Evolutionary conservation across 2,329 filamentous ascomycete species (phyloP).

Genomic region (Juglanconis juglandina): DNA sequence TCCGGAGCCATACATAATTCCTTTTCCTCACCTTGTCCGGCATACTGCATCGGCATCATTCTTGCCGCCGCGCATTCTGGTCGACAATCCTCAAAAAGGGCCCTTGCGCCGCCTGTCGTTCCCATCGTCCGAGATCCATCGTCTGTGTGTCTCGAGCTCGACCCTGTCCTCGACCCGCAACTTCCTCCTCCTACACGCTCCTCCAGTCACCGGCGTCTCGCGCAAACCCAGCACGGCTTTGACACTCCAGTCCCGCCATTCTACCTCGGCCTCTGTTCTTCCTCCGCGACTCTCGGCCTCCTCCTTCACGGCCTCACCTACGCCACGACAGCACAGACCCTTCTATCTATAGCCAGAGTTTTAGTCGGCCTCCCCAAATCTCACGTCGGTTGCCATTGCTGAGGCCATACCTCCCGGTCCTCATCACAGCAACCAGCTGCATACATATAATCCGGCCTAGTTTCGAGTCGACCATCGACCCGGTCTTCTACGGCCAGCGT

Average conservation of each 20-base stretch:
- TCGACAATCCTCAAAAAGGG: slow-evolving; percentile 17
- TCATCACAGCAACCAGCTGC: background rate
- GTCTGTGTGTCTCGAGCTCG: slow-evolving; percentile 10
- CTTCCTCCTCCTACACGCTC: background rate
- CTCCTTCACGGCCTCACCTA: background rate
- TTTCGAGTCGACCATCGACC: slow-evolving; percentile 8
- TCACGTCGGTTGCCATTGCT: slow-evolving; percentile 1
- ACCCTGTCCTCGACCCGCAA: slow-evolving; percentile 3
- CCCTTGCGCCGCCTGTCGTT: slow-evolving; percentile 12
- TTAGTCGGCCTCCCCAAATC: slow-evolving; percentile 4
- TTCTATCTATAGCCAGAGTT: slow-evolving; percentile 13
- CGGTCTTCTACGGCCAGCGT: slow-evolving; percentile 15
- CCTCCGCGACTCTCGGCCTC: slow-evolving; percentile 2
- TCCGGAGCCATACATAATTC: slow-evolving; percentile 3
- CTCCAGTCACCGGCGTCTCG: background rate
- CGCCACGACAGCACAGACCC: slow-evolving; percentile 5
- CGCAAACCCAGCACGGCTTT: background rate
- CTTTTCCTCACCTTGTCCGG: background rate
- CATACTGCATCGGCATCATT: background rate
- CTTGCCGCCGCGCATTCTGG: slow-evolving; percentile 6
- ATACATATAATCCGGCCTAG: slow-evolving; percentile 13
- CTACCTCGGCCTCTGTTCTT: background rate
- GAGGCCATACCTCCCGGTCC: background rate
- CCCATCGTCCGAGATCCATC: background rate
- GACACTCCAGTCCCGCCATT: background rate